Evolutionary conservation across 140 eudicot genomes (phyloP), one percentile per base, ranked within the genome.

Genomic region (Flaveria floridana): DNA sequence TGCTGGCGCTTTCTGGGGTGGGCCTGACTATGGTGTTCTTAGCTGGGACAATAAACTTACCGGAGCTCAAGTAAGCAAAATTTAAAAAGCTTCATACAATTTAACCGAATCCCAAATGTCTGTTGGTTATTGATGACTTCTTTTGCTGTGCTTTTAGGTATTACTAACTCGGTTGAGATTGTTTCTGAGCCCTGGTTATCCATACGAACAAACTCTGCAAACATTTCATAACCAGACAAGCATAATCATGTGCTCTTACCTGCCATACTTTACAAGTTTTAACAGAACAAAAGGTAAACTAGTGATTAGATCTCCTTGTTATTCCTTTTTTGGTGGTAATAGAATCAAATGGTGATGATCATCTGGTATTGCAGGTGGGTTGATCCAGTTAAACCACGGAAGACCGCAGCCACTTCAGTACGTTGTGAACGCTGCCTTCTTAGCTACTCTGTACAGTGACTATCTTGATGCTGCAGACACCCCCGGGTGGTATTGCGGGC

Each of bases 11-110:
- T 94, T 94, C 52, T 88, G 96, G 95, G 96, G 97, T 51, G 96
- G 96, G 61, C 97, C 96, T 0, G 95, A 80, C 70, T 90, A 94
- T 73, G 99, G 99, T 79, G 97, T 94, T 44, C 63, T 94, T 30
- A 94, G 96, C 84, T 94, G 99, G 99, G 99, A 94, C 70, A 94
- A 90, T 82, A 94, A 94, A 84, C 97, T 94, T 78, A 83, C 99
- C 12, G 99, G 97, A 75, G 92, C 97, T 53, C 99, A 94, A 86
- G 99, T 94, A 76, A 85, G 94, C 80, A 39, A 9, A 21, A 0
- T 2, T 18, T 51, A 2, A 37, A 25, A 25, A 37, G 7, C 28
- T 23, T 56, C 48, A 42, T 44, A 21, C 5, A 6, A n/a, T 25
- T 23, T 9, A 46, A 58, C 28, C 0, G 0, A 30, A 28, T 26